A percentile compares a stretch with the other conserved stretches of the same genome.
Evolutionary conservation across 345 rosid species (phyloP).

Genomic region (Mangifera indica): DNA sequence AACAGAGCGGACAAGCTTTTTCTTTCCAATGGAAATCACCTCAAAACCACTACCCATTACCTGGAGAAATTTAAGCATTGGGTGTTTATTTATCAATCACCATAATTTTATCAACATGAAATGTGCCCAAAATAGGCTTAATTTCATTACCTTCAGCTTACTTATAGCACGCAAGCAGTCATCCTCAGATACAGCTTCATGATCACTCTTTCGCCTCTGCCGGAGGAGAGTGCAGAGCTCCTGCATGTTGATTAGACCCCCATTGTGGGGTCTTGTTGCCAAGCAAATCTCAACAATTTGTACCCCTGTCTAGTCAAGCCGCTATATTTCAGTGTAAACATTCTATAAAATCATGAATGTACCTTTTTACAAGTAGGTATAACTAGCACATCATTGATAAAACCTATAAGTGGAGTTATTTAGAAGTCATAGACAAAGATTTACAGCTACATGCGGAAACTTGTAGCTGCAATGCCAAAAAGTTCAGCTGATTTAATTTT

Average conservation of each 20-base stretch:
- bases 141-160: constrained; percentile 16
- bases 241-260: too few relatives aligned
- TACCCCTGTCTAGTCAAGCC: constrained; percentile 57
- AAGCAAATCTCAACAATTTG: constrained; percentile 82
- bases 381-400: not conserved
- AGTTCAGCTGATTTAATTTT: not conserved
- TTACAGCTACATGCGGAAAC: not conserved
- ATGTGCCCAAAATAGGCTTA: too few relatives aligned
- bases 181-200: too few relatives aligned
- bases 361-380: not conserved
- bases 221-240: too few relatives aligned
- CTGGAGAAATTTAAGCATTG: constrained; percentile 29
- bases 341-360: not conserved
- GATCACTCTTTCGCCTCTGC: too few relatives aligned
- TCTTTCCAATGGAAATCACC: constrained; percentile 85
- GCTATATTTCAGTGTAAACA: constrained; percentile 17
- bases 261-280: constrained; percentile 79
- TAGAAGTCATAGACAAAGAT: not conserved
- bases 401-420: not conserved
- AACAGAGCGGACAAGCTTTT: constrained; percentile 83
- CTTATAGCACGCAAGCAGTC: constrained; percentile 96
- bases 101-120: too few relatives aligned
- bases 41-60: constrained; percentile 87
- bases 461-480: not conserved
- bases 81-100: too few relatives aligned